Evolutionary conservation across 2,329 filamentous ascomycete species (phyloP).

Genomic region (Coleophoma crateriformis): DNA sequence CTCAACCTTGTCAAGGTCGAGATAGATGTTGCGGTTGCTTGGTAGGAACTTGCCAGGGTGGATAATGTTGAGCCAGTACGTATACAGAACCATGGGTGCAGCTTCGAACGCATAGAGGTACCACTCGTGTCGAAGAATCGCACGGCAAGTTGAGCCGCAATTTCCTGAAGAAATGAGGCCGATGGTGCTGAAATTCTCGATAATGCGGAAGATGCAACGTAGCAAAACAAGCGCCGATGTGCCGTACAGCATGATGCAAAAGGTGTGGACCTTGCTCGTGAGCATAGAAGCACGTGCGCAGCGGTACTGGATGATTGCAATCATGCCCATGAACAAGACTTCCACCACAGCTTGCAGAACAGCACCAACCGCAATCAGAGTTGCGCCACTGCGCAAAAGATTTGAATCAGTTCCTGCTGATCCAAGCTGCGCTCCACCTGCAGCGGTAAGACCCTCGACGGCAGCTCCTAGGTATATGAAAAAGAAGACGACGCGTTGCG

Average conservation of each 20-base stretch:
- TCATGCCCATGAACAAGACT: conserved; percentile 12
- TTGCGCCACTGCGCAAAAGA: conserved; percentile 18
- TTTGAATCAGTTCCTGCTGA: conserved; percentile 13
- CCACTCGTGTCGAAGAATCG: conserved; percentile 28
- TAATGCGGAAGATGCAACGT: conserved; percentile 29
- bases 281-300: conserved; percentile 17
- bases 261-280: conserved; percentile 22
- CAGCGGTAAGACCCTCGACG: conserved; percentile 27
- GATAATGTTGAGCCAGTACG: conserved; percentile 29
- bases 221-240: conserved; percentile 27
- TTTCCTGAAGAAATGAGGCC: conserved; percentile 12
- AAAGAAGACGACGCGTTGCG: conserved; percentile 26
- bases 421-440: conserved; percentile 22
- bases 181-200: conserved; percentile 23
- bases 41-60: conserved; percentile 30
- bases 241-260: conserved; percentile 30
- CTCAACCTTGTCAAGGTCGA: conserved; percentile 24
- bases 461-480: conserved; percentile 30
- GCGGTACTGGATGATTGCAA: conserved; percentile 20
- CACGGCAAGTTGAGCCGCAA: conserved; percentile 12
- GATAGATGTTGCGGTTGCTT: conserved; percentile 20
- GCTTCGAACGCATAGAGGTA: conserved; percentile 31
- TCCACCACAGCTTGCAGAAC: conserved; percentile 28
- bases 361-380: conserved; percentile 21
- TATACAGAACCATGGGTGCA: conserved; percentile 29